Evolutionary conservation across 2,329 filamentous ascomycete genomes (phyloP).

Genomic region (Westerdykella aurantiaca): DNA sequence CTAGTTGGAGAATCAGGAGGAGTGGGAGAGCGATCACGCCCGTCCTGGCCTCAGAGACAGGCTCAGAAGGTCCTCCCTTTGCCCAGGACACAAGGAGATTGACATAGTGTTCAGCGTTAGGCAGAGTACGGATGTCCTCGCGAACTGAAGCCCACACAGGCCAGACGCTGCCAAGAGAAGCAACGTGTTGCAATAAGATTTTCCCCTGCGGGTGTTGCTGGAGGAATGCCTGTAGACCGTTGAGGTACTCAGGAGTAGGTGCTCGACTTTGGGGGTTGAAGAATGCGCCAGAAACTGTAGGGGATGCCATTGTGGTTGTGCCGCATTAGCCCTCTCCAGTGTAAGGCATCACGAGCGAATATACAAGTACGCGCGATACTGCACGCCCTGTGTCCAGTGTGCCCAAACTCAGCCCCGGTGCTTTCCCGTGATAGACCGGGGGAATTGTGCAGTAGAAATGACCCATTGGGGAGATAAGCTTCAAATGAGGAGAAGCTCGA

Average conservation of each 20-base stretch:
- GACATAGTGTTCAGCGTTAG: constrained; percentile 5
- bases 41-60: constrained; percentile 12
- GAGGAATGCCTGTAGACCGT: constrained; percentile 12
- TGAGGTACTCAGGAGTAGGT: constrained; percentile 12
- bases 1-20: constrained; percentile 14
- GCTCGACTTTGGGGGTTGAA: constrained; percentile 20
- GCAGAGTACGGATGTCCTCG: constrained; percentile 4
- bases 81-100: constrained; percentile 11
- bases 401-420: too few relatives aligned
- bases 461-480: too few relatives aligned
- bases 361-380: too few relatives aligned
- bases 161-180: constrained; percentile 5
- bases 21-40: constrained; percentile 14
- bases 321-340: too few relatives aligned
- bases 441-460: too few relatives aligned
- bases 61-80: constrained; percentile 8
- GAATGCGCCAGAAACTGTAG: constrained; percentile 10
- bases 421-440: too few relatives aligned
- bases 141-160: constrained; percentile 3
- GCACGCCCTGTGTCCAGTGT: too few relatives aligned
- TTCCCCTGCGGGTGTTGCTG: constrained; percentile 1
- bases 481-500: too few relatives aligned
- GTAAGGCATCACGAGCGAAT: too few relatives aligned
- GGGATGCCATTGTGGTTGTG: background rate
- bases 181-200: constrained; percentile 5